phyloP scores from a whole-genome alignment of 257 asterid species.

The Prunella vulgaris region DNA sequence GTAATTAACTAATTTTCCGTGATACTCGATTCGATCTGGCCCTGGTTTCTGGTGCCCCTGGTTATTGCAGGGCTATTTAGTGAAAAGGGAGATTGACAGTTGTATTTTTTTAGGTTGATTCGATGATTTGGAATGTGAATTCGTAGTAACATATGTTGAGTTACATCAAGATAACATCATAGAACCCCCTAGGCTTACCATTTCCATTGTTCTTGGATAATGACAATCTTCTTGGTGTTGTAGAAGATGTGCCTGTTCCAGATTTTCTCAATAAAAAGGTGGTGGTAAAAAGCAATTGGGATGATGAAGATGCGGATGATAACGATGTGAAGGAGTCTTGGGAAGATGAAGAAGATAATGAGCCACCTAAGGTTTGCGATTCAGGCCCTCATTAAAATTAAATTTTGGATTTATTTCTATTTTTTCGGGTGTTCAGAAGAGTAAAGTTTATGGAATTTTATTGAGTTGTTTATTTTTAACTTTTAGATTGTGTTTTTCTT shows the following conservation, averaged over 20 bases:
- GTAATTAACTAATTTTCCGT: not conserved
- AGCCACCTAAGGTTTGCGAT: constrained; percentile 47
- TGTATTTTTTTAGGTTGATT: not conserved
- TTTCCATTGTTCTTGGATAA: not conserved
- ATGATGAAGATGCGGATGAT: constrained; percentile 78
- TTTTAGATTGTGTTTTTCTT: not conserved
- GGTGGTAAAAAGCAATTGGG: constrained; percentile 54
- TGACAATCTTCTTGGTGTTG: constrained; percentile 8
- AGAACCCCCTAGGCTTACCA: not conserved
- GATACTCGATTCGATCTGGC: too few relatives aligned
- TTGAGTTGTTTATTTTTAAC: not conserved
- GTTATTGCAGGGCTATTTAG: not conserved
- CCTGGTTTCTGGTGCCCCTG: not conserved
- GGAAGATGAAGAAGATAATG: constrained; percentile 83
- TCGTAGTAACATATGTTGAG: not conserved
- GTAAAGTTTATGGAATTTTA: not conserved
- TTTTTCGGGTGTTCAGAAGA: not conserved
- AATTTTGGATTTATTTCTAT: not conserved
- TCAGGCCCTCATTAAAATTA: not conserved
- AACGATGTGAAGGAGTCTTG: constrained; percentile 80
- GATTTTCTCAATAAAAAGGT: constrained; percentile 50
- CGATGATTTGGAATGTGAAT: not conserved
- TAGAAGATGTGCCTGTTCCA: constrained; percentile 71
- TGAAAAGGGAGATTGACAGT: not conserved
- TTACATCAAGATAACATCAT: not conserved